Evolutionary conservation across 2,329 filamentous ascomycete genomes (phyloP), one percentile per base, ranked within the genome.

Genomic region (Cladosporium sp.): DNA sequence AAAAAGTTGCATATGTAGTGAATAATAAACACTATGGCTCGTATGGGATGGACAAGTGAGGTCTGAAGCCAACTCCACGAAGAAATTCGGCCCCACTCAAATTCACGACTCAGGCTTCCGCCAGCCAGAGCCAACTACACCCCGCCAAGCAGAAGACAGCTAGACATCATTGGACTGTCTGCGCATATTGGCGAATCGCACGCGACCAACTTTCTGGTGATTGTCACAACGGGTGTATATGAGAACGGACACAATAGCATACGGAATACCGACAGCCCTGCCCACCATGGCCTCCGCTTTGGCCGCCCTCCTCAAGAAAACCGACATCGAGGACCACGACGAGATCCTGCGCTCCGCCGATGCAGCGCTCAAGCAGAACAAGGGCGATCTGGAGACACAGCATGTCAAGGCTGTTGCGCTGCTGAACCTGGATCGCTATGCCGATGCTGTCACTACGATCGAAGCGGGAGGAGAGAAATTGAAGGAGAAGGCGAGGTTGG

Each of bases 381-480:
- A 83, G 62, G 66, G 66, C 47, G 77, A 84, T 57, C 52, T 73
- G 20, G 72, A 79, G 35, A 83, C 84, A 47, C 82, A 85, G 32
- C 83, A 85, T 65, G 84, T 83, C 30, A 84, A 85, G 53, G 77
- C 85, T 12, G 78, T 92, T 38, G 86, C 88, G 18, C 77, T 93
- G 16, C 75, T 93, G 55, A 89, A 90, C 66, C 80, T 93, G 59
- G 88, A 93, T 68, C 85, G 87, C 52, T 93, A 85, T 67, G 80
- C 86, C 51, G 88, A 93, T 67, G 86, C 86, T 39, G 72, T 89
- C 41, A 80, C 81, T 52, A 78, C 81, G 49, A 78, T 92, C 52
- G 78, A 83, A 53, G 79, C 83, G 30, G 82, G 76, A 15, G 82
- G 82, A 42, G 73, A 78, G 51, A 73, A 71, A 55, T 70, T 91